Conservation (phyloP, 768 basidiomycete species). For the Boletus subparvulus region DNA sequence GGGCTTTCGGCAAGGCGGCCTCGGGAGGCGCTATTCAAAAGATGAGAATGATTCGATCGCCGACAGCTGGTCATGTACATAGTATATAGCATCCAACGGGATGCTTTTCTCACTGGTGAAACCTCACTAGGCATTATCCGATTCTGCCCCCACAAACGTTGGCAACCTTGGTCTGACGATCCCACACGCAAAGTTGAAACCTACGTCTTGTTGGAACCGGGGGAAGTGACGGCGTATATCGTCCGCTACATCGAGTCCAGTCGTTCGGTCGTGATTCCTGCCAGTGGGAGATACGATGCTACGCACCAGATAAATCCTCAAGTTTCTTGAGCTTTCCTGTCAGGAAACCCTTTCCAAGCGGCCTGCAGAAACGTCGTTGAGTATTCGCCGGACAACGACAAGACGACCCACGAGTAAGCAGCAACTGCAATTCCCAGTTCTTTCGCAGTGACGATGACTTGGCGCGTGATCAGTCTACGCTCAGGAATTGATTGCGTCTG, state of each 20-base stretch:
- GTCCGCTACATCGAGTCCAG: constrained; percentile 32
- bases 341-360: constrained; percentile 50
- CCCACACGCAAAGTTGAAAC: constrained; percentile 6
- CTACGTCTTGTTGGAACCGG: constrained; percentile 44
- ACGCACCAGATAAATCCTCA: constrained; percentile 34
- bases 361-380: constrained; percentile 33
- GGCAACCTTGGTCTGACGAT: background rate
- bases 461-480: background rate
- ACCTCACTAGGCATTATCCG: background rate
- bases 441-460: constrained; percentile 52
- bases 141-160: background rate
- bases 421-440: constrained; percentile 57
- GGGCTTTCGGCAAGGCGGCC: background rate
- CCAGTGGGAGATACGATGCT: background rate
- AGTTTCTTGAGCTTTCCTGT: constrained; percentile 45
- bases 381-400: background rate
- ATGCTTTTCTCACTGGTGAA: too few relatives aligned
- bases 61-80: constrained; percentile 13
- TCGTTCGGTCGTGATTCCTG: constrained; percentile 3
- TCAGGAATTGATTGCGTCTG: background rate
- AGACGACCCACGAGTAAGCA: constrained; percentile 50
- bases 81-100: background rate
- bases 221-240: constrained; percentile 38
- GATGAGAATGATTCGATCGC: too few relatives aligned
- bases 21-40: too few relatives aligned